phyloP scores from a whole-genome alignment of 805 yeast genomes.

The Saccharomyces jurei region DNA sequence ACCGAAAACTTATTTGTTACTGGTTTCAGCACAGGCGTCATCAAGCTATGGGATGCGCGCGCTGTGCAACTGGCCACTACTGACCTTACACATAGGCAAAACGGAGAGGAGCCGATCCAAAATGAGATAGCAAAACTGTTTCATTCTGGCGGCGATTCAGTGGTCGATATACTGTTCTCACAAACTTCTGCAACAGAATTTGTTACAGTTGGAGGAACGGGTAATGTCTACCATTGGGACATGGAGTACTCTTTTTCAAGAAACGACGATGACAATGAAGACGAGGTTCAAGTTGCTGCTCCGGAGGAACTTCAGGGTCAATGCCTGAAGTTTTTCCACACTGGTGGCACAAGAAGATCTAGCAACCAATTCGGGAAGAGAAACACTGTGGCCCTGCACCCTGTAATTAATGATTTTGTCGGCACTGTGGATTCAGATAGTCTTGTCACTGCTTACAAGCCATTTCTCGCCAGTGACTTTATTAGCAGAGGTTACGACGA shows the following conservation, averaged over 20 bases:
- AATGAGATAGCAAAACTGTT: constrained; percentile 20
- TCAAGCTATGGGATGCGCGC: constrained; percentile 31
- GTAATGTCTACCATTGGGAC: constrained; percentile 31
- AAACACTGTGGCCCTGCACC: constrained; percentile 25
- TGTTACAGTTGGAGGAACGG: constrained; percentile 27
- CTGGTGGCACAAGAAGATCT: constrained; percentile 20
- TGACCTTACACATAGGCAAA: constrained; percentile 21
- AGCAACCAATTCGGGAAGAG: constrained; percentile 10
- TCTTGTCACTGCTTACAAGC: constrained; percentile 23
- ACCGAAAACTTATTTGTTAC: constrained; percentile 26
- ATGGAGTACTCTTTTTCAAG: constrained; percentile 34
- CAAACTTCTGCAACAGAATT: constrained; percentile 25
- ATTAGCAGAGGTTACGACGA: constrained; percentile 14
- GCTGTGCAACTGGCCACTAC: constrained; percentile 21
- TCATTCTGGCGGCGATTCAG: constrained; percentile 29
- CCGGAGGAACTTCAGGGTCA: constrained; percentile 13
- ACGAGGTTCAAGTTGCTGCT: constrained; percentile 34
- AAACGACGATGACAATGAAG: constrained; percentile 39
- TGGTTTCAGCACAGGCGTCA: constrained; percentile 27
- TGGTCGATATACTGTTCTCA: constrained; percentile 27
- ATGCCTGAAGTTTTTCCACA: constrained; percentile 16
- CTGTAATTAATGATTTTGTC: constrained; percentile 21
- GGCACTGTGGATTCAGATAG: constrained; percentile 25
- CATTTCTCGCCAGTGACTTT: constrained; percentile 6
- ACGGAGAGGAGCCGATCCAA: constrained; percentile 24